Evolutionary conservation across 768 basidiomycete genomes (phyloP).

Genomic region (Serendipita sp.): DNA sequence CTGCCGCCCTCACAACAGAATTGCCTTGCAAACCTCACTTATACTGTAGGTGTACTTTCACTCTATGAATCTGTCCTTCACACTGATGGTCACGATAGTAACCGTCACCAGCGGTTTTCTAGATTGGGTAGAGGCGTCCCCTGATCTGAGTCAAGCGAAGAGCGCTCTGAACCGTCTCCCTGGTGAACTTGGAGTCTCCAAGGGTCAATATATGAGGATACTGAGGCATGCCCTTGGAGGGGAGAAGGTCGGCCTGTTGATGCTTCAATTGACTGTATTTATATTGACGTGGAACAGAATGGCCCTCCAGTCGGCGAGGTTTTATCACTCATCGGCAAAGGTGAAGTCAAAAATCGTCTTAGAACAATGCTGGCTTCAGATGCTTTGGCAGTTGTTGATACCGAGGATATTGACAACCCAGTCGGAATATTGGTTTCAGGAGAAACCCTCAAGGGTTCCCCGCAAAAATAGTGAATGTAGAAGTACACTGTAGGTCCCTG

Average conservation of each 20-base stretch:
- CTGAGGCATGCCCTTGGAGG: not conserved
- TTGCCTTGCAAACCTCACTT: not conserved
- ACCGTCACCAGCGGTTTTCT: not conserved
- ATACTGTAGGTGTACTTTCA: not conserved
- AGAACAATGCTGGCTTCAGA: constrained; percentile 5
- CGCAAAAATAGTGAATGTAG: too few relatives aligned
- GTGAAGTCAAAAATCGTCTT: constrained; percentile 12
- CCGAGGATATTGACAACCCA: too few relatives aligned
- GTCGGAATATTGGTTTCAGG: not conserved
- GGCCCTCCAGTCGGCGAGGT: constrained; percentile 29
- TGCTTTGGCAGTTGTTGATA: too few relatives aligned
- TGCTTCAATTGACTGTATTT: not conserved
- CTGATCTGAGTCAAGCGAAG: not conserved
- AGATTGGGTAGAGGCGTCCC: not conserved
- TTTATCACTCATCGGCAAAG: constrained; percentile 23
- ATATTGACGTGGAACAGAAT: constrained; percentile 16
- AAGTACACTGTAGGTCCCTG: too few relatives aligned
- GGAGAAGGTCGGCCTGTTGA: not conserved
- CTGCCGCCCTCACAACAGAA: not conserved
- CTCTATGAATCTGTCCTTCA: not conserved
- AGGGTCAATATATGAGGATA: constrained; percentile 5
- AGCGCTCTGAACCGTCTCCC: not conserved
- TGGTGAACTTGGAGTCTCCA: constrained; percentile 4
- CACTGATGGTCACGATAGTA: not conserved
- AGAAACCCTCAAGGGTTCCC: too few relatives aligned